A percentile compares a stretch with the other conserved stretches of the same genome.
These are phyloP conservation scores for Benincasa hispida DNA, from an alignment of 306 rosid species.

Conservation along the genomic window DNA sequence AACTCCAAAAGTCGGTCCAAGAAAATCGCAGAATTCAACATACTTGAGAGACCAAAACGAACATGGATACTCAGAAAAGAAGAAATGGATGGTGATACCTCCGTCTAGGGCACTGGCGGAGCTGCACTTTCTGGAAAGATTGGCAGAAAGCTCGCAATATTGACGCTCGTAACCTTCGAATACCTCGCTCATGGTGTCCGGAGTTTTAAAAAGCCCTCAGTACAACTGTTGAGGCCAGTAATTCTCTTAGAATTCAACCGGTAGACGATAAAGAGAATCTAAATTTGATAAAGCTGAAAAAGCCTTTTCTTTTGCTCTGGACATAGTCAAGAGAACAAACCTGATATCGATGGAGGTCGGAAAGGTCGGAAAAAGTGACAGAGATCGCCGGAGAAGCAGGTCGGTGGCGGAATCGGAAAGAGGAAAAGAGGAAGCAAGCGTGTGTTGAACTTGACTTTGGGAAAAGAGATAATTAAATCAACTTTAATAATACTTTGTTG, in stretches of 20 bases:
- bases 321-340: background rate
- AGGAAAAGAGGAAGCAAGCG: background rate
- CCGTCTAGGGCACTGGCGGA: conserved; percentile 54
- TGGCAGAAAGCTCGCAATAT: conserved; percentile 77
- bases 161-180: conserved; percentile 85
- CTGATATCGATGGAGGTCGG: background rate
- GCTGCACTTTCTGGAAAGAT: conserved; percentile 59
- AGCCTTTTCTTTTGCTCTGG: background rate
- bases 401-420: background rate
- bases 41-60: background rate
- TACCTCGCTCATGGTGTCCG: conserved; percentile 54
- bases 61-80: background rate
- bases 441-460: background rate
- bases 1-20: background rate
- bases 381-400: background rate
- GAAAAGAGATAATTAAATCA: background rate
- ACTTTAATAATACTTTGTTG: background rate
- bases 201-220: conserved; percentile 12
- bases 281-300: background rate
- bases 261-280: background rate
- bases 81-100: conserved; percentile 22
- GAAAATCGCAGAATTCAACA: background rate
- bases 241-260: background rate
- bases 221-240: conserved; percentile 1
- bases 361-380: background rate